A percentile compares a stretch with the other conserved stretches of the same genome.
Evolutionary conservation across 345 rosid genomes (phyloP).

Genomic region (Euphorbia peplus): DNA sequence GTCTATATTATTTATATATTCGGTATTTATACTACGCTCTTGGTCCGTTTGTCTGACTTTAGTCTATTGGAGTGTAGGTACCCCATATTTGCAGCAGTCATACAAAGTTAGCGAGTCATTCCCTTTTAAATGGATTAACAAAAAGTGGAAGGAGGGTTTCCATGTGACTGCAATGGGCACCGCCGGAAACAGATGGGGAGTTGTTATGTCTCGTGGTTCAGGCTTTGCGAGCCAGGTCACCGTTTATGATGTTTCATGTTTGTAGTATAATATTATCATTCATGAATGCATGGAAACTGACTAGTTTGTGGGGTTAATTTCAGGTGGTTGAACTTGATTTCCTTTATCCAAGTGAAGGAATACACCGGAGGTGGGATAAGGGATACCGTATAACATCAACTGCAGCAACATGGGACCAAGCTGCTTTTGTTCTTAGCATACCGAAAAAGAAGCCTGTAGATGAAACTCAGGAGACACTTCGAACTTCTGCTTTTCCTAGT

Average conservation of each 20-base stretch:
- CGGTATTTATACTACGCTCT: neutral
- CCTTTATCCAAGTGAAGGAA: conserved; percentile 95
- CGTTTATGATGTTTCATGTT: neutral
- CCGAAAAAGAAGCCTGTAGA: conserved; percentile 66
- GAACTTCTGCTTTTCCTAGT: conserved; percentile 85
- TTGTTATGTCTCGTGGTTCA: conserved; percentile 96
- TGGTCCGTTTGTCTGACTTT: neutral
- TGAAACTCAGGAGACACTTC: conserved; percentile 96
- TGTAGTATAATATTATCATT: neutral
- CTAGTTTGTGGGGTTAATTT: conserved; percentile 9
- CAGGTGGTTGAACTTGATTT: conserved; percentile 98
- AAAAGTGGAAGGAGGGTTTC: conserved; percentile 96
- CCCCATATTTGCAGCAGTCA: conserved; percentile 79
- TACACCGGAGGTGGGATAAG: conserved; percentile 80
- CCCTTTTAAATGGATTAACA: conserved; percentile 96
- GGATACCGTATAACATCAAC: conserved; percentile 91
- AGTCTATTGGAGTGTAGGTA: conserved; percentile 43
- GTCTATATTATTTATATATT: conserved; percentile 6
- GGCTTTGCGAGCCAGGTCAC: conserved; percentile 77
- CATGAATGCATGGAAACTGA: neutral
- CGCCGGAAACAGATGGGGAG: conserved; percentile 87
- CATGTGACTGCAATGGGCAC: conserved; percentile 92
- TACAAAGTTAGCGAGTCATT: conserved; percentile 92
- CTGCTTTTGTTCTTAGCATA: conserved; percentile 85
- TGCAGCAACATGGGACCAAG: conserved; percentile 94